A percentile compares a stretch with the other conserved stretches of the same genome.
Conservation (phyloP, 768 basidiomycete genomes). For the Phanerodontia chrysosporium region DNA sequence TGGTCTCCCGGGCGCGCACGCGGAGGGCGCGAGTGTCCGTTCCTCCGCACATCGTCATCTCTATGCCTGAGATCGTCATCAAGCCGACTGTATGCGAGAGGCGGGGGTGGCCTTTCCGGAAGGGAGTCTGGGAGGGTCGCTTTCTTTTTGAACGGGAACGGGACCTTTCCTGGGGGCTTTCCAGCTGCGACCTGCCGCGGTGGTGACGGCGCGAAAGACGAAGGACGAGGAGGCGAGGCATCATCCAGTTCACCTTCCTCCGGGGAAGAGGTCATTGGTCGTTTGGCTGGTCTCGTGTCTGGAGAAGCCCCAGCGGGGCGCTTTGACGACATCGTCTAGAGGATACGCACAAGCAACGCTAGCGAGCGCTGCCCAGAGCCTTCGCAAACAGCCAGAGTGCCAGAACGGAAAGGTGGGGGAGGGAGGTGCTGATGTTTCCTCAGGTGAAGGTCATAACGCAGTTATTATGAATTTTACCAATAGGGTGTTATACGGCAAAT, state of each 20-base stretch:
- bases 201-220: conserved; percentile 26
- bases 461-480: neutral
- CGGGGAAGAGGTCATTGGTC: conserved; percentile 55
- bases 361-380: neutral
- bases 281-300: conserved; percentile 48
- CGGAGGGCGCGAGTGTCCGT: conserved; percentile 15
- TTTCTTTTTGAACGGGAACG: conserved; percentile 73
- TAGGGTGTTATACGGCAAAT: neutral
- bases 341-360: neutral
- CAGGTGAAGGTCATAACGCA: neutral
- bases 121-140: conserved; percentile 11
- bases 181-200: conserved; percentile 16
- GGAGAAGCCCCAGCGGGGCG: conserved; percentile 56
- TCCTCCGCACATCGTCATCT: conserved; percentile 31
- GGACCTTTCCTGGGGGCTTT: conserved; percentile 45
- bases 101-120: conserved; percentile 8
- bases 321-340: conserved; percentile 31
- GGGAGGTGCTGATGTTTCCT: neutral
- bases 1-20: conserved; percentile 12
- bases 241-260: conserved; percentile 86
- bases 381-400: neutral
- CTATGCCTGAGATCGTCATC: conserved; percentile 43
- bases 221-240: conserved; percentile 25
- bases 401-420: neutral
- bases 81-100: conserved; percentile 31